phyloP scores from a whole-genome alignment of 2,329 filamentous ascomycete species.

The Nothophoma quercina region DNA sequence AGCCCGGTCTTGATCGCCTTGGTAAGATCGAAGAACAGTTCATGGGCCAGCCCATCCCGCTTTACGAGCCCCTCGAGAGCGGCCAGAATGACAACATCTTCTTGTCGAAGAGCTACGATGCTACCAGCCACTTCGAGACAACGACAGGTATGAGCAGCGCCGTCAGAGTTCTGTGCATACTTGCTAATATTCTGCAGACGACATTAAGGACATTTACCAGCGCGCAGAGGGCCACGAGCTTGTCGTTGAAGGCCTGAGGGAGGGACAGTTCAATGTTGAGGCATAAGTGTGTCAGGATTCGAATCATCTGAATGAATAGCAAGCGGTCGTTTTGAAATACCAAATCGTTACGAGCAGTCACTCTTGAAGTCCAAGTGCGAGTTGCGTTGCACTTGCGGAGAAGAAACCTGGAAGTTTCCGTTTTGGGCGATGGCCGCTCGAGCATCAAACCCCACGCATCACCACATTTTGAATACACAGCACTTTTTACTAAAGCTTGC shows the following conservation, averaged over 20 bases:
- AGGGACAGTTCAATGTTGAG: slow-evolving; percentile 75
- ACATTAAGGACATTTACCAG: slow-evolving; percentile 92
- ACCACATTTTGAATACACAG: background rate
- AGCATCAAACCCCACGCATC: slow-evolving; percentile 4
- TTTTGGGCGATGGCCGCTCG: slow-evolving; percentile 16
- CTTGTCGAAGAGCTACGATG: slow-evolving; percentile 98
- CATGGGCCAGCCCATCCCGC: slow-evolving; percentile 88
- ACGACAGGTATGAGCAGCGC: slow-evolving; percentile 63
- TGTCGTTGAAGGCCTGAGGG: slow-evolving; percentile 84
- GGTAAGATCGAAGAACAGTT: slow-evolving; percentile 97
- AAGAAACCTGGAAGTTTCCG: slow-evolving; percentile 13
- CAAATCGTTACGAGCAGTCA: slow-evolving; percentile 5
- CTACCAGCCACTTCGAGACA: slow-evolving; percentile 97
- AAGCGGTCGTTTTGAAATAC: slow-evolving; percentile 22
- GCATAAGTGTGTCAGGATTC: slow-evolving; percentile 30
- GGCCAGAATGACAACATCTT: slow-evolving; percentile 90
- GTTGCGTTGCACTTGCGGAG: background rate
- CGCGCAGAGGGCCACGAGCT: slow-evolving; percentile 85
- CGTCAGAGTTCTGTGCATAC: background rate
- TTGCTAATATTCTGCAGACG: slow-evolving; percentile 66
- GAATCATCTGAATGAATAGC: slow-evolving; percentile 13
- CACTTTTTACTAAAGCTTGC: too few species aligned
- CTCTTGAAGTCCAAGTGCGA: background rate
- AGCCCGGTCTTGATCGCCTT: slow-evolving; percentile 89
- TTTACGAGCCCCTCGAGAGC: slow-evolving; percentile 88